These are phyloP conservation scores for Colletotrichum trifolii DNA, from an alignment of 2,329 filamentous ascomycete genomes.

Conservation along the genomic window DNA sequence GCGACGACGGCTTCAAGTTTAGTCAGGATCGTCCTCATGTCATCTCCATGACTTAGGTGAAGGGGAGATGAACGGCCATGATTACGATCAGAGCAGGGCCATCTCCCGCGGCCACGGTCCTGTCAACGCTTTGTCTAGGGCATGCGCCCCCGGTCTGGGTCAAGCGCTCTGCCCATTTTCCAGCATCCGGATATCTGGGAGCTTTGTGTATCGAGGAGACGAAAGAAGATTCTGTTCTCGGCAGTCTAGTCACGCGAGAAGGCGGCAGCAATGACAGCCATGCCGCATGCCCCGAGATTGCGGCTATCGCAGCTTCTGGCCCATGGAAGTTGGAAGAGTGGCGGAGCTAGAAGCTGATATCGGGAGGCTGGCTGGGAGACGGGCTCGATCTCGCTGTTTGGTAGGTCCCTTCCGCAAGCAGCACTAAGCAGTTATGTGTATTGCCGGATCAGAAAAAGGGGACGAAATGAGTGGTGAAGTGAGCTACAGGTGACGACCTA, in stretches of 20 bases:
- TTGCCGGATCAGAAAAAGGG: constrained; percentile 26
- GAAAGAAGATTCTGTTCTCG: constrained; percentile 26
- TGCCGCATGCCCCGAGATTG: constrained; percentile 9
- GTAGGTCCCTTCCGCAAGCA: constrained; percentile 12
- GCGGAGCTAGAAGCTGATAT: constrained; percentile 5
- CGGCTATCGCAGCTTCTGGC: neutral
- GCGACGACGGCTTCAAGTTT: constrained; percentile 22
- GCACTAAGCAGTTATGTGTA: constrained; percentile 2
- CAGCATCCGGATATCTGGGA: constrained; percentile 19
- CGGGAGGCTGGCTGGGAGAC: constrained; percentile 22
- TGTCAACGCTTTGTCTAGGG: constrained; percentile 22
- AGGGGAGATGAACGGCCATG: constrained; percentile 5
- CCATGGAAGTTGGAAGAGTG: constrained; percentile 12
- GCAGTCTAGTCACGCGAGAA: constrained; percentile 10
- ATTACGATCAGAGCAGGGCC: constrained; percentile 2
- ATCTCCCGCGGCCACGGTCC: constrained; percentile 21
- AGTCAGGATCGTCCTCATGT: constrained; percentile 12
- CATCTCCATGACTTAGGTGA: constrained; percentile 11
- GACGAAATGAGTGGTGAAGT: neutral
- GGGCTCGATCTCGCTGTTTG: neutral
- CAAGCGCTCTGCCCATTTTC: constrained; percentile 10
- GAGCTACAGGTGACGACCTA: constrained; percentile 15
- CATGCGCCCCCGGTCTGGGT: constrained; percentile 6
- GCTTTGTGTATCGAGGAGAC: constrained; percentile 1
- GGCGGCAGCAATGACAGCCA: constrained; percentile 17